Conservation (phyloP, 2,329 filamentous ascomycete species). For the Verticillium nubilum region DNA sequence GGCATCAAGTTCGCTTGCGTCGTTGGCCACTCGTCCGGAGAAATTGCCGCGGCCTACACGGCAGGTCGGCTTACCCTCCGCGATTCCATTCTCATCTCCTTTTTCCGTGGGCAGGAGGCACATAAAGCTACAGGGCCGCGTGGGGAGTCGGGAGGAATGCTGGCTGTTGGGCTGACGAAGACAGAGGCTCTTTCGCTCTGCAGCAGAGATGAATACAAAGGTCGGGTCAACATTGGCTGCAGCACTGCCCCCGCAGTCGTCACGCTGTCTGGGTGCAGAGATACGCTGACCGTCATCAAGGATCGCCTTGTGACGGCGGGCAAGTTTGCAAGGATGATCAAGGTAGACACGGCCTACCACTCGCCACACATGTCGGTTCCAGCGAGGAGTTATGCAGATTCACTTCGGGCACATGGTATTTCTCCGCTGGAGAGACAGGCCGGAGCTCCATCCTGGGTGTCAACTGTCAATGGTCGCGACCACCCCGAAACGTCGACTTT, state of each 20-base stretch:
- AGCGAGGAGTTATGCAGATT: not conserved
- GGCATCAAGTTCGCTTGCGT: slow-evolving; percentile 28
- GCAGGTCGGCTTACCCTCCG: slow-evolving; percentile 28
- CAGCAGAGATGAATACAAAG: slow-evolving; percentile 13
- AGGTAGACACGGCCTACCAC: slow-evolving; percentile 26
- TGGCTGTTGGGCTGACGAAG: slow-evolving; percentile 15
- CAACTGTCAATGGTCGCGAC: no score
- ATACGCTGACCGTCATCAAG: slow-evolving; percentile 18
- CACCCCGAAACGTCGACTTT: no score
- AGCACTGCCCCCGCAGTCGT: slow-evolving; percentile 16
- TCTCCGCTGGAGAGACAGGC: no score
- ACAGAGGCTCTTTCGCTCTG: slow-evolving; percentile 12
- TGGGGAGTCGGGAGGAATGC: slow-evolving; percentile 15
- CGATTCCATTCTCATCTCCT: slow-evolving; percentile 19
- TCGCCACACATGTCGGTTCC: slow-evolving; percentile 16
- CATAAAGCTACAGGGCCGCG: slow-evolving; percentile 1
- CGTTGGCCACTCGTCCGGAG: slow-evolving; percentile 43
- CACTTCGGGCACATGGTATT: no score
- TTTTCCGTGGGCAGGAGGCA: slow-evolving; percentile 11
- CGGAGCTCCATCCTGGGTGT: no score
- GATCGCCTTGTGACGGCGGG: slow-evolving; percentile 12
- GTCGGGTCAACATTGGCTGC: slow-evolving; percentile 17
- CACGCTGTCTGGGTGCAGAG: slow-evolving; percentile 21
- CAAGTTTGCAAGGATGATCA: slow-evolving; percentile 12
- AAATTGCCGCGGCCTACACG: slow-evolving; percentile 44